Conservation (phyloP, 2,329 filamentous ascomycete species). For the Nemania sp. region DNA sequence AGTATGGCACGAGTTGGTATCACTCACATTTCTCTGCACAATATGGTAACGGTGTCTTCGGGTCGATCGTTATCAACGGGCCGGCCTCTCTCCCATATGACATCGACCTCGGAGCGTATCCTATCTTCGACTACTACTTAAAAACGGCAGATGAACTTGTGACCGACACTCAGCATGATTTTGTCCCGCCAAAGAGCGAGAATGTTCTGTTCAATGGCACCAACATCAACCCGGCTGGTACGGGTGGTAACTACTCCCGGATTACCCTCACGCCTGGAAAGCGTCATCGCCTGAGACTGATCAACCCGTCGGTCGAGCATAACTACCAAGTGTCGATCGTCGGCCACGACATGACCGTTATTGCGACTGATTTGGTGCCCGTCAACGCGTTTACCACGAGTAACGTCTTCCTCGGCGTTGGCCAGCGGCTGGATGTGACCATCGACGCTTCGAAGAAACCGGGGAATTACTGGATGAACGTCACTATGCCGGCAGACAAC, state of each 20-base stretch:
- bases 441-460: conserved; percentile 46
- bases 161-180: conserved; percentile 23
- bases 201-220: conserved; percentile 52
- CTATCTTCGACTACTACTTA: conserved; percentile 60
- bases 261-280: conserved; percentile 46
- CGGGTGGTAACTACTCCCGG: conserved; percentile 39
- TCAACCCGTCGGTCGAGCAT: conserved; percentile 56
- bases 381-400: conserved; percentile 54
- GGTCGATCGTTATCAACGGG: conserved; percentile 52
- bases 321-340: conserved; percentile 56
- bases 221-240: conserved; percentile 39
- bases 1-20: conserved; percentile 42
- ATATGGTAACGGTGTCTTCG: conserved; percentile 53
- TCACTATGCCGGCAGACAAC: conserved; percentile 27
- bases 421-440: conserved; percentile 51
- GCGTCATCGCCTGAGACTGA: conserved; percentile 52
- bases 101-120: conserved; percentile 55
- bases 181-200: conserved; percentile 36
- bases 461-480: conserved; percentile 41
- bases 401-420: conserved; percentile 55
- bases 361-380: conserved; percentile 58
- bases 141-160: conserved; percentile 39
- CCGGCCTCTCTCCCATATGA: conserved; percentile 50
- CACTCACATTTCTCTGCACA: conserved; percentile 52
- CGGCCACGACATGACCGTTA: conserved; percentile 56